A percentile compares a stretch with the other conserved stretches of the same genome.
Evolutionary conservation across 2,329 filamentous ascomycete species (phyloP).

Genomic region (Furcasterigmium furcatum): DNA sequence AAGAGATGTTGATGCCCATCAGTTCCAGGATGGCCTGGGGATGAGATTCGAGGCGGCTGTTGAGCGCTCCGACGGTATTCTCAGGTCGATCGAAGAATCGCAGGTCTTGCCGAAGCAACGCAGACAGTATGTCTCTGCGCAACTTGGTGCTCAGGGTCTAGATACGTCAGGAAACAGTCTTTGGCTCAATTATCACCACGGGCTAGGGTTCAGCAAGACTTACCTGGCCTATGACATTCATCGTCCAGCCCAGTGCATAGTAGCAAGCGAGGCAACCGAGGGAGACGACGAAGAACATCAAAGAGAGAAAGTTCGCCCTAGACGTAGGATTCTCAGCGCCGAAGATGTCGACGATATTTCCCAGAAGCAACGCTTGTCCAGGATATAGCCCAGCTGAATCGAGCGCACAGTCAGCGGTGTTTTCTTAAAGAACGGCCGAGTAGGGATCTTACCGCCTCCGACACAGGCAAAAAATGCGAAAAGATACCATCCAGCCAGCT

Average conservation of each 20-base stretch:
- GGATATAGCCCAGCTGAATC: slow-evolving; percentile 30
- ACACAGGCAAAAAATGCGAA: neutral
- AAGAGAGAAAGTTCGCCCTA: slow-evolving; percentile 33
- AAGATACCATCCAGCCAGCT: neutral
- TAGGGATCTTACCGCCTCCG: neutral
- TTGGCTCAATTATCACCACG: too few species aligned
- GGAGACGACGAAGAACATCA: slow-evolving; percentile 24
- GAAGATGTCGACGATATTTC: slow-evolving; percentile 31
- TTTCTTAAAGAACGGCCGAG: too few species aligned
- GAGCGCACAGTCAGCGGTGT: too few species aligned
- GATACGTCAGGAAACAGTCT: too few species aligned
- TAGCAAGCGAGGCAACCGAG: slow-evolving; percentile 17
- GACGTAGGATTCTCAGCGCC: slow-evolving; percentile 9
- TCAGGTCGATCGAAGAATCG: slow-evolving; percentile 29
- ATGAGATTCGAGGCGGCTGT: slow-evolving; percentile 22
- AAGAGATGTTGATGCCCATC: slow-evolving; percentile 35
- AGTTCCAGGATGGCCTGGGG: slow-evolving; percentile 41
- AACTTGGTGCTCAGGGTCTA: slow-evolving; percentile 15
- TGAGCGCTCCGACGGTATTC: slow-evolving; percentile 28
- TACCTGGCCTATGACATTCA: slow-evolving; percentile 16
- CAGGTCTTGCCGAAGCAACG: slow-evolving; percentile 41
- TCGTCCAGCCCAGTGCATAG: slow-evolving; percentile 12
- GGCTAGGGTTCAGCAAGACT: too few species aligned
- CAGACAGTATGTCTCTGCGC: slow-evolving; percentile 21
- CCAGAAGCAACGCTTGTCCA: slow-evolving; percentile 38